Percentiles rank a stretch among this genome's conserved stretches.
Evolutionary conservation across 2,329 filamentous ascomycete species (phyloP).

Genomic region (Juglanconis sp.): DNA sequence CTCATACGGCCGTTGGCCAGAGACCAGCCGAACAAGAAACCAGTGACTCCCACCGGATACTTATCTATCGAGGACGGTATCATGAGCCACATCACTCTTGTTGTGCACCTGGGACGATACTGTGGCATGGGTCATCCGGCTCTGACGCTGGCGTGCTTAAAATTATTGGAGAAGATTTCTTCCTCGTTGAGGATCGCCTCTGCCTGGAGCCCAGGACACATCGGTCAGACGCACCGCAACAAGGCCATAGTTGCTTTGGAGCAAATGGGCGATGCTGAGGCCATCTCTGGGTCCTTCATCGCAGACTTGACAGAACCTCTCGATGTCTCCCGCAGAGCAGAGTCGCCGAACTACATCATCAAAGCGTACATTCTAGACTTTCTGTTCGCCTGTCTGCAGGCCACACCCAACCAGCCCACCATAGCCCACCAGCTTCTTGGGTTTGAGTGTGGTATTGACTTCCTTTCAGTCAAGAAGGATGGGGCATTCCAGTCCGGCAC

Average conservation of each 20-base stretch:
- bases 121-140: constrained; percentile 80
- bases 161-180: constrained; percentile 80
- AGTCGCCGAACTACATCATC: constrained; percentile 72
- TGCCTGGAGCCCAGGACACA: constrained; percentile 60
- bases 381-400: constrained; percentile 73
- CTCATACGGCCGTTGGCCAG: constrained; percentile 79
- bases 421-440: constrained; percentile 89
- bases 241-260: constrained; percentile 87
- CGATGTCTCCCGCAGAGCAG: constrained; percentile 68
- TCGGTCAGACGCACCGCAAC: constrained; percentile 66
- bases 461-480: constrained; percentile 64
- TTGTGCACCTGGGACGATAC: constrained; percentile 82
- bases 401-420: constrained; percentile 73
- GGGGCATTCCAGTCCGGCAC: constrained; percentile 68
- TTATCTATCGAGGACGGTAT: constrained; percentile 92
- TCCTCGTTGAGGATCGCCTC: constrained; percentile 78
- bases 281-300: constrained; percentile 72
- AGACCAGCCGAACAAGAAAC: constrained; percentile 56
- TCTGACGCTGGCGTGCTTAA: constrained; percentile 75
- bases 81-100: constrained; percentile 71
- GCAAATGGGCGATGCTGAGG: constrained; percentile 72
- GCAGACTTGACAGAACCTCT: constrained; percentile 65
- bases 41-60: constrained; percentile 69
- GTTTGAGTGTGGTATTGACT: constrained; percentile 72
- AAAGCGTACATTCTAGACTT: constrained; percentile 86